Conservation (phyloP, 1,284 basidiomycete genomes). For the Trametes polyzona region DNA sequence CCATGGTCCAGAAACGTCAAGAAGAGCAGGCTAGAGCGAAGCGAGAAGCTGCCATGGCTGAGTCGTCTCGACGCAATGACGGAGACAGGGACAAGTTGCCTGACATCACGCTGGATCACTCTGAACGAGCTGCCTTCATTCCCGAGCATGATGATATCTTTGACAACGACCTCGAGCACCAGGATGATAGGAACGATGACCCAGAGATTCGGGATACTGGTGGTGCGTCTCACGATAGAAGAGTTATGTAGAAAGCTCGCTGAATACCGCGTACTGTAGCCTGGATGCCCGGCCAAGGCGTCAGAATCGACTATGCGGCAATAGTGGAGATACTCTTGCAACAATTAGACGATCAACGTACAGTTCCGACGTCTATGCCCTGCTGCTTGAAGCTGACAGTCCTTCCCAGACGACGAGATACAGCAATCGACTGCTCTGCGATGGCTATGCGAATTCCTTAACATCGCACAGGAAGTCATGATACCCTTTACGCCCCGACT, state of each 20-base stretch:
- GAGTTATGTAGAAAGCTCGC: conserved; percentile 20
- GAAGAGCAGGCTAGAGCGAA: conserved; percentile 57
- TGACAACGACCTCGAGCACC: conserved; percentile 31
- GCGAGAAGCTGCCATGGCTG: conserved; percentile 42
- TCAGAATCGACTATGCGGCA: conserved; percentile 88
- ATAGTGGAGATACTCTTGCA: conserved; percentile 96
- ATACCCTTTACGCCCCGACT: conserved; percentile 94
- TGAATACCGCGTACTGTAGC: conserved; percentile 41
- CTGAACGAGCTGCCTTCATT: conserved; percentile 44
- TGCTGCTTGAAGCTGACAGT: background rate
- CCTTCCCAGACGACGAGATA: conserved; percentile 76
- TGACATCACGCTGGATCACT: conserved; percentile 34
- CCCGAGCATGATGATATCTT: conserved; percentile 53
- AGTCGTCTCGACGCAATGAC: conserved; percentile 42
- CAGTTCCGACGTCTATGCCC: background rate
- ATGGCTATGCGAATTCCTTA: conserved; percentile 93
- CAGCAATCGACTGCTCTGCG: conserved; percentile 87
- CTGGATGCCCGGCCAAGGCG: conserved; percentile 94
- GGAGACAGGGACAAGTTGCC: conserved; percentile 33
- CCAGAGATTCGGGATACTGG: conserved; percentile 64
- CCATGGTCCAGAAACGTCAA: conserved; percentile 65
- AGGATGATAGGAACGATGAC: conserved; percentile 53
- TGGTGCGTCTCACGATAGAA: conserved; percentile 41
- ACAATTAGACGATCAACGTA: conserved; percentile 86
- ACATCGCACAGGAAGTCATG: conserved; percentile 89